Percentiles rank a stretch among this genome's conserved stretches.
These are phyloP conservation scores for Aspergillus calidoustus DNA, from an alignment of 2,329 filamentous ascomycete genomes.

Conservation along the genomic window DNA sequence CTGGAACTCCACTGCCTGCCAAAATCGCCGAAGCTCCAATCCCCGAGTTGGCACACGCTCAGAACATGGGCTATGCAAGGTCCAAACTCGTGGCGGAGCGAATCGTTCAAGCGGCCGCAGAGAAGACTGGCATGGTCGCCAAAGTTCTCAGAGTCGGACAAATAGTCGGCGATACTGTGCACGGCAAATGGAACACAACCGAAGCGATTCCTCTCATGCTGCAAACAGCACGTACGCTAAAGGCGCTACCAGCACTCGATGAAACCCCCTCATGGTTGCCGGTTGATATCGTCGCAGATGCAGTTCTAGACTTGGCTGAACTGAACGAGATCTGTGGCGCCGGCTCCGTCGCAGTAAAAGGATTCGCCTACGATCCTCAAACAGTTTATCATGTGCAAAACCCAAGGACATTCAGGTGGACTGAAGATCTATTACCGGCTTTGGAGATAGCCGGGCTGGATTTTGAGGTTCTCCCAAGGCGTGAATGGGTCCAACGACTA, in stretches of 20 bases:
- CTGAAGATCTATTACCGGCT: conserved; percentile 38
- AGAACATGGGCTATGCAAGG: conserved; percentile 50
- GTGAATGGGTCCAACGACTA: conserved; percentile 40
- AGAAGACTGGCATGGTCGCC: conserved; percentile 29
- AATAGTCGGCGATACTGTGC: conserved; percentile 35
- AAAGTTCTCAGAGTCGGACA: conserved; percentile 38
- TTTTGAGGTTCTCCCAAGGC: conserved; percentile 38
- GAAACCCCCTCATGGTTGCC: conserved; percentile 22
- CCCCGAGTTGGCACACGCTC: conserved; percentile 40
- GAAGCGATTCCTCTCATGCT: conserved; percentile 58
- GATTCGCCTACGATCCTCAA: background rate
- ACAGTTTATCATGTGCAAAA: conserved; percentile 22
- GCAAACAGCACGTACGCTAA: conserved; percentile 41
- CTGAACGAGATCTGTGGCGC: background rate
- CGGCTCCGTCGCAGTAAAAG: background rate
- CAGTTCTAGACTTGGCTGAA: conserved; percentile 14
- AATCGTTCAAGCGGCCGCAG: conserved; percentile 37
- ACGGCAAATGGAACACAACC: conserved; percentile 22
- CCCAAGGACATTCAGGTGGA: conserved; percentile 39
- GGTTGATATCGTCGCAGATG: conserved; percentile 17
- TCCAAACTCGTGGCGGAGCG: conserved; percentile 47
- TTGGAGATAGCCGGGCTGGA: conserved; percentile 34
- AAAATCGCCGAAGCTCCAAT: conserved; percentile 44
- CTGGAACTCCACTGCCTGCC: conserved; percentile 34
- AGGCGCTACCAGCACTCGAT: conserved; percentile 16